phyloP scores from a whole-genome alignment of 2,329 filamentous ascomycete species.

The Dactylellina parvicollis region DNA sequence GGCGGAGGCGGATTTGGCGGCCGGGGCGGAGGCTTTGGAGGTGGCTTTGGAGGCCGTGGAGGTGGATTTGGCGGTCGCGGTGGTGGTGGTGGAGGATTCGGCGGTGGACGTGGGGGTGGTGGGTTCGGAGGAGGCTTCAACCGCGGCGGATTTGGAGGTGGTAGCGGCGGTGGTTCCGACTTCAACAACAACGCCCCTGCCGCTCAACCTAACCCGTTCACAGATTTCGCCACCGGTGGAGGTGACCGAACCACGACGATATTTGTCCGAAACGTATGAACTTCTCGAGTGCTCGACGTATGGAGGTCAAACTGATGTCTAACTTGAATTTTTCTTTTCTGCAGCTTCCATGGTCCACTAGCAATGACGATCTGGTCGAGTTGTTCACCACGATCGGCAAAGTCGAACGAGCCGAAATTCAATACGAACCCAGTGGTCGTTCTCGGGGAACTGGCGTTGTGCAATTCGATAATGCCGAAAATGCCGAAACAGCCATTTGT shows the following conservation, averaged over 20 bases:
- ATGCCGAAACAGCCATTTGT: conserved; percentile 89
- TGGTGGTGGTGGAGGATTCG: conserved; percentile 49
- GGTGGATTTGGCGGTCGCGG: conserved; percentile 62
- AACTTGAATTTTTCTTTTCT: conserved; percentile 48
- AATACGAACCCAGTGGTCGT: conserved; percentile 95
- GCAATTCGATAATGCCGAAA: conserved; percentile 82
- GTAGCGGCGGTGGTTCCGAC: conserved; percentile 64
- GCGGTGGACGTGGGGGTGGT: conserved; percentile 64
- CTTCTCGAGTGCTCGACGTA: conserved; percentile 30
- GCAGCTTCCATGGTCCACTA: conserved; percentile 97
- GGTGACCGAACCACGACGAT: conserved; percentile 85
- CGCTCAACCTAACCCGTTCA: conserved; percentile 84
- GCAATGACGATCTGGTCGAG: conserved; percentile 95
- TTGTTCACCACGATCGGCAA: conserved; percentile 98
- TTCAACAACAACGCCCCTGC: conserved; percentile 66
- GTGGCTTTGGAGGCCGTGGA: conserved; percentile 69
- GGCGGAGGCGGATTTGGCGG: conserved; percentile 64
- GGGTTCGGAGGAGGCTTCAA: conserved; percentile 60
- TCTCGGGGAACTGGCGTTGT: conserved; percentile 97
- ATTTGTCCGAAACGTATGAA: conserved; percentile 94
- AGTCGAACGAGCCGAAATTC: conserved; percentile 98
- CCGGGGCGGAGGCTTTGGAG: conserved; percentile 57
- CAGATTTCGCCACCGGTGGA: conserved; percentile 86
- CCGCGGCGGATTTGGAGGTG: conserved; percentile 62
- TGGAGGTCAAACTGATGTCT: conserved; percentile 57